phyloP scores from a whole-genome alignment of 768 basidiomycete genomes.

The Termitomyces sp. region DNA sequence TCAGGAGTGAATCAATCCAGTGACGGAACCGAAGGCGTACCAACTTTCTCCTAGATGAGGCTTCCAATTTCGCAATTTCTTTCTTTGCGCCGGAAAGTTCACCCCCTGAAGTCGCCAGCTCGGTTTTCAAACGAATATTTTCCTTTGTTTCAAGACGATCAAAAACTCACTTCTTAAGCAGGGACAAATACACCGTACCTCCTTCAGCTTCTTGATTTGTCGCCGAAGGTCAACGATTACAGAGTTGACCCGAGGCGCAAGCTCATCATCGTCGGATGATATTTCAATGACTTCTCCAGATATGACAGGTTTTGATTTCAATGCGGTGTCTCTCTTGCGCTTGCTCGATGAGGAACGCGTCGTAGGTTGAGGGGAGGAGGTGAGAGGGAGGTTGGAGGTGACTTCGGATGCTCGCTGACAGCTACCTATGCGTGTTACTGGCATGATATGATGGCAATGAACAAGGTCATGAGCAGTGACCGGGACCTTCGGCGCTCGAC shows the following conservation, averaged over 20 bases:
- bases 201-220: slow-evolving; percentile 39
- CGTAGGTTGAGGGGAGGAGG: neutral
- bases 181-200: slow-evolving; percentile 29
- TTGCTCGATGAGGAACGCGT: slow-evolving; percentile 9
- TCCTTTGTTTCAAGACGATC: slow-evolving; percentile 20
- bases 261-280: slow-evolving; percentile 50
- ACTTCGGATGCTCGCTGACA: neutral
- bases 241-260: slow-evolving; percentile 8
- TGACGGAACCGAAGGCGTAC: slow-evolving; percentile 22
- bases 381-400: neutral
- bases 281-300: slow-evolving; percentile 48
- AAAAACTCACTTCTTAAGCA: neutral
- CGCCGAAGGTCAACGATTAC: slow-evolving; percentile 30
- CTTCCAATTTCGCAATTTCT: slow-evolving; percentile 26
- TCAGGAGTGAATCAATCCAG: neutral
- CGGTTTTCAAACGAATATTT: slow-evolving; percentile 25
- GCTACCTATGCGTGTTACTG: slow-evolving; percentile 1
- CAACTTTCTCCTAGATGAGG: slow-evolving; percentile 23
- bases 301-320: slow-evolving; percentile 12
- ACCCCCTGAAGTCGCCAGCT: slow-evolving; percentile 20
- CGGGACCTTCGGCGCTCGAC: neutral
- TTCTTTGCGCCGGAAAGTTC: slow-evolving; percentile 18
- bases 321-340: slow-evolving; percentile 15
- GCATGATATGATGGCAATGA: slow-evolving; percentile 3
- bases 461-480: neutral